Percentiles rank a stretch among this genome's conserved stretches.
Evolutionary conservation across 805 yeast species (phyloP).

Genomic region (Saturnispora diversa): DNA sequence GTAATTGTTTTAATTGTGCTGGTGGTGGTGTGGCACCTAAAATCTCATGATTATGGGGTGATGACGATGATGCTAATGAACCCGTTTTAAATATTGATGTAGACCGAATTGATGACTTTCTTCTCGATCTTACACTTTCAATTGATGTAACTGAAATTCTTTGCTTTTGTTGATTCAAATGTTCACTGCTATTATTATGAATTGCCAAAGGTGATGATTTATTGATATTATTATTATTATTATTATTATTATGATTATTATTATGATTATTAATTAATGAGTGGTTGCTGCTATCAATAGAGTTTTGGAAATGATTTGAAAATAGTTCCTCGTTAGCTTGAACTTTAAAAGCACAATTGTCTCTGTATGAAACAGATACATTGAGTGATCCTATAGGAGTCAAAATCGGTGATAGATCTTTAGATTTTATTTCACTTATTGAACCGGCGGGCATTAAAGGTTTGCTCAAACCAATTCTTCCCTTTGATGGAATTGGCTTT

Average conservation of each 20-base stretch:
- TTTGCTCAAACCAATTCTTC: constrained; percentile 78
- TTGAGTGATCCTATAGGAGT: constrained; percentile 70
- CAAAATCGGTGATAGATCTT: constrained; percentile 58
- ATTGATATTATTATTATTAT: neutral
- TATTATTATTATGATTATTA: neutral
- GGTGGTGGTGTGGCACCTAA: constrained; percentile 7
- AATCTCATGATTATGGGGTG: constrained; percentile 18
- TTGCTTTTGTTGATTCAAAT: constrained; percentile 11
- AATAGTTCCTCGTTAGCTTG: constrained; percentile 52
- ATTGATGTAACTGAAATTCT: constrained; percentile 22
- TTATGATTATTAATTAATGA: neutral
- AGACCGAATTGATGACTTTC: constrained; percentile 30
- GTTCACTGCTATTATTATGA: constrained; percentile 4
- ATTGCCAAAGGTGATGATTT: constrained; percentile 5
- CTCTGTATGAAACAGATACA: constrained; percentile 73
- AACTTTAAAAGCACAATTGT: constrained; percentile 57
- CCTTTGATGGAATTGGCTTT: constrained; percentile 69
- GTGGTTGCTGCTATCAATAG: neutral
- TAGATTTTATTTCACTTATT: constrained; percentile 33
- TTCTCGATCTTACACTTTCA: constrained; percentile 20
- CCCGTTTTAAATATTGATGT: constrained; percentile 60
- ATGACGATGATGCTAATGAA: constrained; percentile 39
- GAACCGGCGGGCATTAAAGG: constrained; percentile 35
- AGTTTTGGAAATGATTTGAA: neutral
- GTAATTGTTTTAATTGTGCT: constrained; percentile 13